phyloP scores from a whole-genome alignment of 352 stramenopile species.

The Globisporangium alternatum region DNA sequence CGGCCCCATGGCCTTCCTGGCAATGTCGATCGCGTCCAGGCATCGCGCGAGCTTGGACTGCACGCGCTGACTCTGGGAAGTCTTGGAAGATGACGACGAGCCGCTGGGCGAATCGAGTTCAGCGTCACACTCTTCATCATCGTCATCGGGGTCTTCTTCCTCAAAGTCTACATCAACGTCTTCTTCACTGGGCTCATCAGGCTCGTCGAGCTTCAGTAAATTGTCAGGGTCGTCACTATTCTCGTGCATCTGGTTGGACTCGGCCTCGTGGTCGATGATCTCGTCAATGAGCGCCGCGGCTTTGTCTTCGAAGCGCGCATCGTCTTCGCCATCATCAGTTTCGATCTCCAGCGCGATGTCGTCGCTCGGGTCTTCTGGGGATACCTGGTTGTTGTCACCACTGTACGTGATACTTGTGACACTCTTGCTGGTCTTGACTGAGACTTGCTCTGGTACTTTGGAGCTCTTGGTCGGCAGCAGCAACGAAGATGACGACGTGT shows the following conservation, averaged over 20 bases:
- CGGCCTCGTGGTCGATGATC: conserved; percentile 12
- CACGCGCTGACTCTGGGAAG: conserved; percentile 8
- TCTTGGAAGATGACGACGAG: neutral
- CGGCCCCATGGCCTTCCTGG: conserved; percentile 35
- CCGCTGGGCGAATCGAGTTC: neutral
- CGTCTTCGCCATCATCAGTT: neutral
- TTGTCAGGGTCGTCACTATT: neutral
- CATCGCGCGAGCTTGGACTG: conserved; percentile 29
- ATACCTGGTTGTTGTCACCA: conserved; percentile 12
- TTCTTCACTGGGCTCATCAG: conserved; percentile 3
- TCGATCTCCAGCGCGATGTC: neutral
- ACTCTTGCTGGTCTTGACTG: neutral
- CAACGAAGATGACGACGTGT: neutral
- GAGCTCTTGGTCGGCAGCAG: neutral
- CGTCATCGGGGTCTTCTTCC: neutral
- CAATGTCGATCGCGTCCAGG: conserved; percentile 45
- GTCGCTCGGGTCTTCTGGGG: conserved; percentile 6
- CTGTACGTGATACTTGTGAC: neutral
- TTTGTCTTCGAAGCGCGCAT: neutral
- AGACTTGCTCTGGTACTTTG: neutral
- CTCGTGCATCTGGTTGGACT: conserved; percentile 13
- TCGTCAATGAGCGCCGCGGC: conserved; percentile 13
- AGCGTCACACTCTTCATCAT: neutral
- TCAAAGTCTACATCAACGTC: conserved; percentile 10
- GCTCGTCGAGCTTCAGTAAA: neutral